phyloP scores from a whole-genome alignment of 495 filamentous ascomycete genomes.

The Cryomyces antarcticus region DNA sequence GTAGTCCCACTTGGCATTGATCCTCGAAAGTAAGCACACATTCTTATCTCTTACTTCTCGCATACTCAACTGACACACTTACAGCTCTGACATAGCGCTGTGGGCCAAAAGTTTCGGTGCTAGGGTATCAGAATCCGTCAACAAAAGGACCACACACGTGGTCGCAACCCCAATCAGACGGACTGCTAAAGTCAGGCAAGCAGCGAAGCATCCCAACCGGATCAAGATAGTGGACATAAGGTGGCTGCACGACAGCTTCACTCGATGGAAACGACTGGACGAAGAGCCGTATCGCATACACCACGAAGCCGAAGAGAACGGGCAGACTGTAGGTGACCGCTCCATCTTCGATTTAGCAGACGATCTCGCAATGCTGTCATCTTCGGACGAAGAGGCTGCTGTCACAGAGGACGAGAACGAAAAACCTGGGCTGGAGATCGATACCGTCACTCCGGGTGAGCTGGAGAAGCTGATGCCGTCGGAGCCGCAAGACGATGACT shows the following conservation, averaged over 20 bases:
- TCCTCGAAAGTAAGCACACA: constrained; percentile 29
- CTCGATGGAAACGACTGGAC: constrained; percentile 52
- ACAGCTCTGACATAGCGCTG: constrained; percentile 56
- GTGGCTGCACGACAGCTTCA: constrained; percentile 71
- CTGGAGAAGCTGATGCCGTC: constrained; percentile 1
- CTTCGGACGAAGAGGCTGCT: constrained; percentile 10
- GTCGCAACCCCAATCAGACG: constrained; percentile 49
- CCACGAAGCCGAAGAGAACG: constrained; percentile 7
- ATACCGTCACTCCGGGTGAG: neutral
- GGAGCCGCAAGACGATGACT: constrained; percentile 10
- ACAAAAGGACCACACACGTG: constrained; percentile 46
- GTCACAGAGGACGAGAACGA: constrained; percentile 11
- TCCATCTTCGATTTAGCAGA: constrained; percentile 5
- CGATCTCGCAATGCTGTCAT: constrained; percentile 5
- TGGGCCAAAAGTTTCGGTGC: constrained; percentile 79
- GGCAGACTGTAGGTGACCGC: neutral
- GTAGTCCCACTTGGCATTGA: constrained; percentile 67
- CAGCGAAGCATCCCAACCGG: constrained; percentile 35
- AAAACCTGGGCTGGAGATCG: constrained; percentile 1
- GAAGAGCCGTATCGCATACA: constrained; percentile 50
- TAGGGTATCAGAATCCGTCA: constrained; percentile 38
- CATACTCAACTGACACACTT: constrained; percentile 5
- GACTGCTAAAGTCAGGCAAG: constrained; percentile 77
- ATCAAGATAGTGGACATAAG: constrained; percentile 79
- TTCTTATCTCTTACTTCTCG: neutral